Evolutionary conservation across 2,329 filamentous ascomycete genomes (phyloP).

Genomic region (Ilyonectria destructans): DNA sequence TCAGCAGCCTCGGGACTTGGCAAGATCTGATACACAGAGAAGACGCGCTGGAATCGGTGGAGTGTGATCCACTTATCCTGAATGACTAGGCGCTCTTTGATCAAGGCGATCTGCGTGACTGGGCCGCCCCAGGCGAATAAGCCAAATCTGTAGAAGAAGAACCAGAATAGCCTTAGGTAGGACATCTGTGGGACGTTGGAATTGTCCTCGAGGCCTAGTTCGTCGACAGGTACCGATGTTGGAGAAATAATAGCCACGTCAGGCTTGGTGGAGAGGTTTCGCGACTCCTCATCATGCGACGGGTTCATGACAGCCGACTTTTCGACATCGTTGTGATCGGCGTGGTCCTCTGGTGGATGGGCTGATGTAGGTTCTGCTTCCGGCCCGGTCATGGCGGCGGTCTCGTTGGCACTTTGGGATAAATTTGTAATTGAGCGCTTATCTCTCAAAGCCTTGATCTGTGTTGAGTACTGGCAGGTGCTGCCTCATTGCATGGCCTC

Average conservation of each 20-base stretch:
- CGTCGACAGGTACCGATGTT: background rate
- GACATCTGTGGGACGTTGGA: slow-evolving; percentile 10
- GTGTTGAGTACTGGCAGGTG: too few species aligned
- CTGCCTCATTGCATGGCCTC: too few species aligned
- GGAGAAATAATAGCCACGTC: too few species aligned
- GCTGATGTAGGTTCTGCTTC: background rate
- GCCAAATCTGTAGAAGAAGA: slow-evolving; percentile 19
- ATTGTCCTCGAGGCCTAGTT: slow-evolving; percentile 9
- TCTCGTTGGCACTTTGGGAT: background rate
- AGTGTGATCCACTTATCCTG: slow-evolving; percentile 24
- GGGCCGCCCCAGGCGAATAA: slow-evolving; percentile 19
- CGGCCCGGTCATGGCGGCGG: background rate
- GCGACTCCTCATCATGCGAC: background rate
- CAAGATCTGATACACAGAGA: slow-evolving; percentile 31
- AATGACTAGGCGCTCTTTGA: slow-evolving; percentile 16
- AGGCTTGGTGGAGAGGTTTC: too few species aligned
- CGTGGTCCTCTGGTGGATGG: background rate
- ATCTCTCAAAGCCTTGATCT: background rate
- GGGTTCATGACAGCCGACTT: background rate
- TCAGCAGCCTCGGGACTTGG: slow-evolving; percentile 7
- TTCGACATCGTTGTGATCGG: slow-evolving; percentile 1
- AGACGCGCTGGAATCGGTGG: slow-evolving; percentile 16
- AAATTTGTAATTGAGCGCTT: slow-evolving; percentile 1
- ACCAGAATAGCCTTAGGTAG: slow-evolving; percentile 15
- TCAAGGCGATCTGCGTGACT: slow-evolving; percentile 10